Base-by-base conservation (phyloP, 495 filamentous ascomycete species). In the Hypoxylon intermedium region DNA sequence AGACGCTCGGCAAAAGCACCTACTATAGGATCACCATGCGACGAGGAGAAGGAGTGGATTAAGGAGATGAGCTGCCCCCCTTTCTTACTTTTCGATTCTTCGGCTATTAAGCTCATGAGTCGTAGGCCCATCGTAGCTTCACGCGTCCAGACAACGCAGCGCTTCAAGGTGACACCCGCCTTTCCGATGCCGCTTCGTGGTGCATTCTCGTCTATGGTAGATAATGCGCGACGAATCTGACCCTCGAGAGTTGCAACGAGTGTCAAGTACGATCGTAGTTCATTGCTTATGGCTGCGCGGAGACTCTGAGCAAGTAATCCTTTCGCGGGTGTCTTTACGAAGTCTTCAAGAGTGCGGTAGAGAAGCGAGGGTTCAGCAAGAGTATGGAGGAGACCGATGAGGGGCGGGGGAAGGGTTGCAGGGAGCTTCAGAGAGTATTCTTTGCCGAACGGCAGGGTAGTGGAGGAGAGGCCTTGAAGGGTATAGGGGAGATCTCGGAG, bases 41-140 rank as follows among this genome's bases (percentile, higher is more conserved):
- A 93, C 18, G 90, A 87, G 1, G 94, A 92, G 72, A 97, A 96
- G 28, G 86, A 85, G 74, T 99, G 95, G 36, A 98, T 96, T 30
- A 97, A 78, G 9, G 90, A 92, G 59, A 99, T 97, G 47, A 99
- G 79, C 67, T 97, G 91, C 11, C 95, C 95, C 6, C 95, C 95
- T 61, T 90, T 95, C 76, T 77, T 82, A 83, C 86, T 88, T 56
- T 86, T 87, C 38, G 92, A 88, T 74, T 97, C 88, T 69, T 98
- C 93, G 0, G 92, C 92, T 67, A 98, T 96, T 53, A 96, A 63
- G 59, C 89, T 93, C 91, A 99, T 92, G 47, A 99, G 78, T 13
- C 95, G 89, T 62, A 99, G 75, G 0, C 92, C 94, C 90, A 98
- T 95, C 3, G 95, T 97, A 5, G 95, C 91, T 73, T 98, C 95